Evolutionary conservation across 2,329 filamentous ascomycete genomes (phyloP).

Genomic region (Cladosporium sphaerospermum): DNA sequence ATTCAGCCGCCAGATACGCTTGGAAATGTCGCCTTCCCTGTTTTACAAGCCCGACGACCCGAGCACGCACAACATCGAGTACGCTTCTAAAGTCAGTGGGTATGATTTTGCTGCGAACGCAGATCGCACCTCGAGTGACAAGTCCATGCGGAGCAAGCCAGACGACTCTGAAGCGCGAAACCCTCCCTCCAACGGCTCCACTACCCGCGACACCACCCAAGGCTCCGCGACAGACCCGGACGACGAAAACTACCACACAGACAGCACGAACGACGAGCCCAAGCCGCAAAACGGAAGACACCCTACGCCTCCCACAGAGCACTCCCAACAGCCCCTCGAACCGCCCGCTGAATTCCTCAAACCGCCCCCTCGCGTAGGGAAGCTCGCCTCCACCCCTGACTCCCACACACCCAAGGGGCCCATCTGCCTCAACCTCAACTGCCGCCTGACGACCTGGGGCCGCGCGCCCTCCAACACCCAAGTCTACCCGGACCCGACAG

Average conservation of each 20-base stretch:
- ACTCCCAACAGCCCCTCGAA: not conserved
- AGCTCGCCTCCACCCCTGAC: slow-evolving; percentile 57
- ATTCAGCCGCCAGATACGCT: slow-evolving; percentile 39
- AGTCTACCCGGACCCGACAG: slow-evolving; percentile 55
- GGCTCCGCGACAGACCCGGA: not conserved
- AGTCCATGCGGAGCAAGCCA: no score
- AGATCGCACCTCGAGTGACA: not conserved
- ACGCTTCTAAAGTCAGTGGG: slow-evolving; percentile 41
- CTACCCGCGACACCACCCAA: slow-evolving; percentile 9
- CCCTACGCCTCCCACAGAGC: no score
- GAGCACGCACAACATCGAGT: slow-evolving; percentile 41
- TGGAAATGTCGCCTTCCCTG: slow-evolving; percentile 39
- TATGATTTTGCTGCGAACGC: slow-evolving; percentile 32
- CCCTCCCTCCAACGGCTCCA: slow-evolving; percentile 10
- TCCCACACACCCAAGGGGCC: slow-evolving; percentile 47
- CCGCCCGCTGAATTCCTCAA: slow-evolving; percentile 26
- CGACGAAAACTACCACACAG: slow-evolving; percentile 5
- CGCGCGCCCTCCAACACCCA: slow-evolving; percentile 63
- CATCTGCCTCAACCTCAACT: slow-evolving; percentile 59
- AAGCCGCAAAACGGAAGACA: not conserved
- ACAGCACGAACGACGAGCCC: not conserved
- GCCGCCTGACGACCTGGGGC: slow-evolving; percentile 70
- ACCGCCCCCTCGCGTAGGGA: slow-evolving; percentile 50
- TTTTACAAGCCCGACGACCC: slow-evolving; percentile 40
- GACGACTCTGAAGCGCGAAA: not conserved